Conservation (phyloP, 108 stramenopile genomes). For the Cyclotella choctawhatcheeana region DNA sequence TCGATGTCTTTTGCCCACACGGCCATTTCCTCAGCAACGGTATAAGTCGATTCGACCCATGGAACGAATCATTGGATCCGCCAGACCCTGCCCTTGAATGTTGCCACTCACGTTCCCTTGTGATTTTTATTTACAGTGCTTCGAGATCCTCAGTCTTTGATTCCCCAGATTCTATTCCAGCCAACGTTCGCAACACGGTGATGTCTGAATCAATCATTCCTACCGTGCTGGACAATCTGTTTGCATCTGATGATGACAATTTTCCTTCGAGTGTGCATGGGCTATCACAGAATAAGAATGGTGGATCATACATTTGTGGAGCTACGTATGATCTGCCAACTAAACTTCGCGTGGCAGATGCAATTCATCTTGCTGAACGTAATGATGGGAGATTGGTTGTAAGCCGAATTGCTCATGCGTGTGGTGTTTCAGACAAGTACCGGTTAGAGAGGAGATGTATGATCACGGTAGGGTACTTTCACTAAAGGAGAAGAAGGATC, state of each 20-base stretch:
- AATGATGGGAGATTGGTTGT: neutral
- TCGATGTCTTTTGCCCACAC: too few relatives aligned
- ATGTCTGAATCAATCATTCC: too few relatives aligned
- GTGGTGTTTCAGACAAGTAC: neutral
- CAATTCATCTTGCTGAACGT: neutral
- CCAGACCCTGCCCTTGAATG: too few relatives aligned
- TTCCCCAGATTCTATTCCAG: too few relatives aligned
- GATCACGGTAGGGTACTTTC: neutral
- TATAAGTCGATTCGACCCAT: too few relatives aligned
- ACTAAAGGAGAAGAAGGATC: neutral
- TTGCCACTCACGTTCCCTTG: too few relatives aligned
- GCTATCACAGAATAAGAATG: neutral
- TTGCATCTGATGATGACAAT: neutral
- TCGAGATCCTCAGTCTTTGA: too few relatives aligned
- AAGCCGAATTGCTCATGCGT: neutral
- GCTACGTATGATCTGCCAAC: neutral
- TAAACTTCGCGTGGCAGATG: neutral
- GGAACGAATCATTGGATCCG: too few relatives aligned
- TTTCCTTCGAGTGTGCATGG: neutral
- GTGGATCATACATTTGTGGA: neutral
- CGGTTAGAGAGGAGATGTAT: neutral
- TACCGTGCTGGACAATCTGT: too few relatives aligned
- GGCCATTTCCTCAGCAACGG: too few relatives aligned
- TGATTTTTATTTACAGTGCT: too few relatives aligned
- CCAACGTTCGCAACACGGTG: too few relatives aligned